phyloP scores from a whole-genome alignment of 2,329 filamentous ascomycete species.

The Xylaria sp. region DNA sequence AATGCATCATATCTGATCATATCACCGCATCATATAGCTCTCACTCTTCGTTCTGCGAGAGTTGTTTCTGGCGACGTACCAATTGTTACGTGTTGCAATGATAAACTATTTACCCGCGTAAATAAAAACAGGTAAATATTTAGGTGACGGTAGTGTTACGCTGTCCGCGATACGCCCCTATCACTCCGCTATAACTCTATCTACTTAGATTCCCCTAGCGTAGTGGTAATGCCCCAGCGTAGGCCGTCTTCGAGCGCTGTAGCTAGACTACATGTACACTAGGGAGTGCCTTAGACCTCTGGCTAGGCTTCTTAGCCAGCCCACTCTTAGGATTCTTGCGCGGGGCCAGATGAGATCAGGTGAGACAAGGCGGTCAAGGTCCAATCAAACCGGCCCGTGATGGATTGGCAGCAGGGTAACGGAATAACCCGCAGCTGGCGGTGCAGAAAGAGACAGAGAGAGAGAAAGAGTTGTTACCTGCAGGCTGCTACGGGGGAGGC shows the following conservation, averaged over 20 bases:
- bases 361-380: constrained; percentile 35
- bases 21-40: neutral
- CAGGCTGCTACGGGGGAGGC: neutral
- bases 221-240: neutral
- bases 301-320: constrained; percentile 17
- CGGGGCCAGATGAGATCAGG: constrained; percentile 24
- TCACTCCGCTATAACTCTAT: neutral
- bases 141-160: neutral
- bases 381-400: constrained; percentile 19
- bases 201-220: neutral
- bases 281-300: neutral
- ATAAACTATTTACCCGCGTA: neutral
- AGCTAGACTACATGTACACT: neutral
- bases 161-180: neutral
- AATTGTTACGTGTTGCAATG: constrained; percentile 4
- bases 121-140: too few relatives aligned
- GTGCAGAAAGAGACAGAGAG: too few relatives aligned
- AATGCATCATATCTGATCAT: constrained; percentile 9
- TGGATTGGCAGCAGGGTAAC: constrained; percentile 9
- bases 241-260: neutral
- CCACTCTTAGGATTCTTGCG: constrained; percentile 34
- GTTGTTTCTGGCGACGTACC: neutral
- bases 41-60: neutral
- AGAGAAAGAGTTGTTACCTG: too few relatives aligned
- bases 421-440: constrained; percentile 23